These are phyloP conservation scores for Boletus chippewaensis DNA, from an alignment of 1,284 basidiomycete species.

Conservation along the genomic window DNA sequence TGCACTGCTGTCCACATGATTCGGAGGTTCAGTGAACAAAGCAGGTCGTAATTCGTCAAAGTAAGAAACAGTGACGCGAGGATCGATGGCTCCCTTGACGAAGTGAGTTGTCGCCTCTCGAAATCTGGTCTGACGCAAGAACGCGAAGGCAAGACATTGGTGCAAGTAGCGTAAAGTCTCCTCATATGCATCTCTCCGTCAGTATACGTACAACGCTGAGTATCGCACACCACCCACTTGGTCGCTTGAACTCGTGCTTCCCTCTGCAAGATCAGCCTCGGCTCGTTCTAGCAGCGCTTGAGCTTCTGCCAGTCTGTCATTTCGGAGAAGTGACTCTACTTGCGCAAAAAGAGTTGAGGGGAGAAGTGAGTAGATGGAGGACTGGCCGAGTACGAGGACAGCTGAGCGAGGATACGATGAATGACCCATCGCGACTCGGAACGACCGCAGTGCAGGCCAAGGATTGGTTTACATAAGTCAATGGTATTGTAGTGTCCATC, in stretches of 20 bases:
- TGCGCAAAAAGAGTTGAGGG: slow-evolving; percentile 70
- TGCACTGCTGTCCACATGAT: slow-evolving; percentile 29
- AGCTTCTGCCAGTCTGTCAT: slow-evolving; percentile 59
- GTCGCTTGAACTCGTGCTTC: slow-evolving; percentile 3
- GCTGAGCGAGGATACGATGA: slow-evolving; percentile 52
- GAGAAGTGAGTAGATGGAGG: slow-evolving; percentile 61
- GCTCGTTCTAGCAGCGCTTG: slow-evolving; percentile 49
- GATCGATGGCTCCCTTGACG: slow-evolving; percentile 67
- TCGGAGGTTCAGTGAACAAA: slow-evolving; percentile 38
- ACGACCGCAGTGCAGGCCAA: not conserved
- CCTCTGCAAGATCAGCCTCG: slow-evolving; percentile 14
- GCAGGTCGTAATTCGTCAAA: slow-evolving; percentile 64
- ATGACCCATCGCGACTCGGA: slow-evolving; percentile 17
- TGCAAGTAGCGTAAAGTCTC: slow-evolving; percentile 71
- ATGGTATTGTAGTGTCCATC: too few species aligned
- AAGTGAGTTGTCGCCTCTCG: slow-evolving; percentile 71
- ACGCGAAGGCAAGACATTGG: slow-evolving; percentile 70
- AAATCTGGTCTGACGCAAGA: slow-evolving; percentile 65
- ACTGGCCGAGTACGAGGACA: slow-evolving; percentile 56
- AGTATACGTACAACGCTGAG: not conserved
- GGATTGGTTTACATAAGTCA: slow-evolving; percentile 14
- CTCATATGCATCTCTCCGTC: slow-evolving; percentile 32
- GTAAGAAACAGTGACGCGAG: slow-evolving; percentile 68
- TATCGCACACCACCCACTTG: slow-evolving; percentile 11
- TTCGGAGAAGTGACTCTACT: slow-evolving; percentile 61